Base-by-base conservation (phyloP, 108 stramenopile species). In the Craspedostauros australis region DNA sequence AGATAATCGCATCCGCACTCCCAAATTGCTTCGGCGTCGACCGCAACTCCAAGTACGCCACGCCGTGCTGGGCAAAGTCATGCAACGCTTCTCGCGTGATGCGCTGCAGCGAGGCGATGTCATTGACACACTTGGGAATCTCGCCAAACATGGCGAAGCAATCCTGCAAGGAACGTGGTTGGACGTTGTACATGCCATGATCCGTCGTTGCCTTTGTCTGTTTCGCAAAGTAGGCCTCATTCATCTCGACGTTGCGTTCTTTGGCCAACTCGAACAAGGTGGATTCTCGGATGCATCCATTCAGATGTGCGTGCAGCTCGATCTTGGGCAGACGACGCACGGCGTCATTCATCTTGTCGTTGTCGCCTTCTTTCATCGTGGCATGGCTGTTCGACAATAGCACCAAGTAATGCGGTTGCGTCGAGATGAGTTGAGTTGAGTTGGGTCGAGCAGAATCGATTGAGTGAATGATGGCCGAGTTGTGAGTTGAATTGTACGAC, bases 221-320 rank as follows among this genome's bases (percentile, higher is more conserved):
- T 19, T 61, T 19, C 28, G 57, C 23, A 55, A 76, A 70, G 24
- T 64, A 57, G 24, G 48, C 51, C 1, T 57, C 32, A 14, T 68
- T 54, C 29, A 83, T 38, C n/a, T 40, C 39, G 22, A 81, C 68
- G 19, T 50, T 41, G 16, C 75, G 62, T 32, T 73, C 79, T 8
- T 39, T 21, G 1, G 82, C 85, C 22, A 95, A 62, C 7, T 81
- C 85, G 14, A 73, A 50, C 29, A 95, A 51, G 18, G 91, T 93
- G 26, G 60, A 37, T 60, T 77, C 75, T 22, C 89, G 79, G n/a
- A 91, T 83, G 56, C 82, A 86, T 9, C 94, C 94, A 62, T 93
- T 88, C 53, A 95, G 60, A 50, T 95, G 91, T 25, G 91, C 90
- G 57, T 95, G 94, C 7, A 95, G 70, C 67, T 93, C 87, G 4